A percentile compares a stretch with the other conserved stretches of the same genome.
Conservation (phyloP, 768 basidiomycete genomes). For the Boletellus ananas region DNA sequence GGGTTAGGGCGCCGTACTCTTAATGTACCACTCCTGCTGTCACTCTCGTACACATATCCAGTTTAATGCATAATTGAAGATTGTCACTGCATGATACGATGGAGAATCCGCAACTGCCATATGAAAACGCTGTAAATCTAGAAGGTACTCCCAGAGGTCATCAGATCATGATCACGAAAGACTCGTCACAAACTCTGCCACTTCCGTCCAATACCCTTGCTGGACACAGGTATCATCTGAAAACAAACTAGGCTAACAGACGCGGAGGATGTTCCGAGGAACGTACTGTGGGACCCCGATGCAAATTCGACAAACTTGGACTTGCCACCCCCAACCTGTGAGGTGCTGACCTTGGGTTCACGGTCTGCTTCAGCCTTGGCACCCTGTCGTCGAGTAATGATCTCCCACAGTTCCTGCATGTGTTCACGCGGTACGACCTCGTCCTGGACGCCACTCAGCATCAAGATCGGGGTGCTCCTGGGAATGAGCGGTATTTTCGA, state of each 20-base stretch:
- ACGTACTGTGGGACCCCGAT: constrained; percentile 52
- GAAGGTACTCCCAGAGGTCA: neutral
- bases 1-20: constrained; percentile 40
- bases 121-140: neutral
- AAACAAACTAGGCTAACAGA: neutral
- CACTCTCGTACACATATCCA: neutral
- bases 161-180: constrained; percentile 13
- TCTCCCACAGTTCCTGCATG: constrained; percentile 65
- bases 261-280: neutral
- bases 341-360: constrained; percentile 33
- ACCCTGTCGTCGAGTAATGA: constrained; percentile 49
- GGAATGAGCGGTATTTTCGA: constrained; percentile 63
- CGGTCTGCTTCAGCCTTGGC: constrained; percentile 13
- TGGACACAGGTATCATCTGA: constrained; percentile 56
- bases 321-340: constrained; percentile 48
- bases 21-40: neutral
- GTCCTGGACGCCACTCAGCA: constrained; percentile 68
- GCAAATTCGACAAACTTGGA: constrained; percentile 56
- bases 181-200: constrained; percentile 45
- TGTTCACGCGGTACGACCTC: constrained; percentile 52
- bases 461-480: constrained; percentile 65
- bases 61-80: neutral
- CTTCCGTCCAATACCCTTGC: constrained; percentile 51
- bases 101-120: neutral
- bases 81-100: constrained; percentile 2